Evolutionary conservation across 371 early-diverging fungal genomes (phyloP).

Genomic region (Fennellomyces sp.): DNA sequence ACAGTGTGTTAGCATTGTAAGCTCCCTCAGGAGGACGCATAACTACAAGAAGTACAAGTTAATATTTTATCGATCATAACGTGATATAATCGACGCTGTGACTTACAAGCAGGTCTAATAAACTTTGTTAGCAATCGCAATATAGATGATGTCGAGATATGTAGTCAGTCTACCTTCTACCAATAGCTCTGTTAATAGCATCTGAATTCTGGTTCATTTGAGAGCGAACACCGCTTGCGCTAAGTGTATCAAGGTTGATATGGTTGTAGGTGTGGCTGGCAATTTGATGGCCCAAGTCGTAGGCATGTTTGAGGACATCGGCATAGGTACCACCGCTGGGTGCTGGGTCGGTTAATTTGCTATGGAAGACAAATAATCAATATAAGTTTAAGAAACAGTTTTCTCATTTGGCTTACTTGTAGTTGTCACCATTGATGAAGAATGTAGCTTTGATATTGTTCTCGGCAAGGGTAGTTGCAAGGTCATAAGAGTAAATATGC

Average conservation of each 20-base stretch:
- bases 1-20: slow-evolving; percentile 28
- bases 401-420: slow-evolving; percentile 23
- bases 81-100: neutral
- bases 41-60: slow-evolving; percentile 9
- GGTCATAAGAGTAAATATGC: slow-evolving; percentile 36
- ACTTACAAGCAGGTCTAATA: slow-evolving; percentile 39
- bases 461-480: slow-evolving; percentile 34
- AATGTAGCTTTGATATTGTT: slow-evolving; percentile 59
- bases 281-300: slow-evolving; percentile 50
- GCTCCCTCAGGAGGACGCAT: slow-evolving; percentile 60
- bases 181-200: slow-evolving; percentile 27
- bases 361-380: neutral
- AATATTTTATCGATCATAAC: neutral
- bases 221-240: slow-evolving; percentile 14
- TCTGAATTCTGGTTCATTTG: slow-evolving; percentile 33
- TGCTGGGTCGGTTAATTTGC: slow-evolving; percentile 4
- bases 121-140: neutral
- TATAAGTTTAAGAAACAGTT: neutral
- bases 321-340: slow-evolving; percentile 22
- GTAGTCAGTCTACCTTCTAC: slow-evolving; percentile 16
- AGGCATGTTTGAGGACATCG: slow-evolving; percentile 41
- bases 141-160: neutral
- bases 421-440: slow-evolving; percentile 63
- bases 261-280: slow-evolving; percentile 66
- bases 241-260: slow-evolving; percentile 26